Evolutionary conservation across 495 filamentous ascomycete genomes (phyloP).

Genomic region (Acidiella bohemica): DNA sequence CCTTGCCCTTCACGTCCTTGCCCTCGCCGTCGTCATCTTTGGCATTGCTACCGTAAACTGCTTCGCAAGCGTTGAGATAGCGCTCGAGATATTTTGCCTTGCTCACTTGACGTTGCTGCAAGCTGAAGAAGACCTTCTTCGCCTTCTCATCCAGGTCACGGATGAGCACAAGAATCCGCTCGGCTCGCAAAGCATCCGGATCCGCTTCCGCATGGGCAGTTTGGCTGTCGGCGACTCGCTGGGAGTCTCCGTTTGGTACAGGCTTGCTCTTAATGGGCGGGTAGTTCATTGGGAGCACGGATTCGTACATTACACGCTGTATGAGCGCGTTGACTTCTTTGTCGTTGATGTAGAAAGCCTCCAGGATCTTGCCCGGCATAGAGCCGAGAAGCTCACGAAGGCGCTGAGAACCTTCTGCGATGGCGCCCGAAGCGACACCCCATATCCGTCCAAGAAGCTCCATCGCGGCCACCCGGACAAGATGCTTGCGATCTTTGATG

Average conservation of each 20-base stretch:
- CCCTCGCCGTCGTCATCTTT: slow-evolving; percentile 59
- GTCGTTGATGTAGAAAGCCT: slow-evolving; percentile 84
- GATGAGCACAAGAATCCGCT: slow-evolving; percentile 69
- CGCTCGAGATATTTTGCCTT: slow-evolving; percentile 55
- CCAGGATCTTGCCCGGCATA: slow-evolving; percentile 74
- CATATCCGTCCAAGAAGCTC: slow-evolving; percentile 70
- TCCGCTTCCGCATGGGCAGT: slow-evolving; percentile 41
- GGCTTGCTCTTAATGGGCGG: slow-evolving; percentile 67
- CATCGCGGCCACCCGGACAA: slow-evolving; percentile 76
- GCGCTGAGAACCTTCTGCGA: slow-evolving; percentile 66
- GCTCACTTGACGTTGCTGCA: slow-evolving; percentile 58
- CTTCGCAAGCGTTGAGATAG: slow-evolving; percentile 67
- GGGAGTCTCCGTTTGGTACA: slow-evolving; percentile 30
- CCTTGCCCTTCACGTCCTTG: too few species aligned
- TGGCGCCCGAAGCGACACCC: slow-evolving; percentile 79
- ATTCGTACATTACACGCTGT: slow-evolving; percentile 76
- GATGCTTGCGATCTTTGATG: slow-evolving; percentile 70
- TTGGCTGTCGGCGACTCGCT: slow-evolving; percentile 40
- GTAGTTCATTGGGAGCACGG: slow-evolving; percentile 69
- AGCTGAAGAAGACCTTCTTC: slow-evolving; percentile 77
- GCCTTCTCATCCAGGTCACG: slow-evolving; percentile 64
- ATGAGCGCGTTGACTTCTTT: slow-evolving; percentile 68
- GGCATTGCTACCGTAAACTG: slow-evolving; percentile 74
- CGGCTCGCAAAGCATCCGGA: slow-evolving; percentile 70
- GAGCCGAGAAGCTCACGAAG: slow-evolving; percentile 57